These are phyloP conservation scores for Russula ochroleuca DNA, from an alignment of 768 basidiomycete species.

Conservation along the genomic window DNA sequence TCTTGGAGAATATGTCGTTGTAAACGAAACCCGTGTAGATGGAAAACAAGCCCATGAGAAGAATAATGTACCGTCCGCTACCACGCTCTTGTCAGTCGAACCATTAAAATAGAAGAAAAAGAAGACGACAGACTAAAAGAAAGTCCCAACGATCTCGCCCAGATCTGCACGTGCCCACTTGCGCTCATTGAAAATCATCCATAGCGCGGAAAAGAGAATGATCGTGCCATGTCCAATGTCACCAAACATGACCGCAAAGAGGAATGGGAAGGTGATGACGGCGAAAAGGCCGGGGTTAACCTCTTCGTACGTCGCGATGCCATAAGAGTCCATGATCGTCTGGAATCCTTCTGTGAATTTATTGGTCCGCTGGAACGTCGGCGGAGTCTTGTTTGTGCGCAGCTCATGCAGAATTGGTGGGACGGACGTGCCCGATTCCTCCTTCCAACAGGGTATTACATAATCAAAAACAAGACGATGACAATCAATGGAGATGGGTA, in stretches of 20 bases:
- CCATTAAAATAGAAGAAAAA: conserved; percentile 12
- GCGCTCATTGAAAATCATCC: conserved; percentile 86
- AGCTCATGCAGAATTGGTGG: conserved; percentile 91
- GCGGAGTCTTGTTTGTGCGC: conserved; percentile 84
- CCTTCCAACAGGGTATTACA: conserved; percentile 36
- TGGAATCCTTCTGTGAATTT: conserved; percentile 98
- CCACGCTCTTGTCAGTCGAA: conserved; percentile 29
- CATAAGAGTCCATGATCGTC: conserved; percentile 97
- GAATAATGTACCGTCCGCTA: conserved; percentile 96
- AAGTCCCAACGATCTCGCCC: conserved; percentile 81
- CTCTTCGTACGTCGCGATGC: conserved; percentile 91
- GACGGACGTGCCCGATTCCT: conserved; percentile 88
- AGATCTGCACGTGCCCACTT: conserved; percentile 68
- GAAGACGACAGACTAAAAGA: conserved; percentile 75
- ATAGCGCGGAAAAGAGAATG: conserved; percentile 67
- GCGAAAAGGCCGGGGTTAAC: conserved; percentile 95
- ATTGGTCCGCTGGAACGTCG: conserved; percentile 91
- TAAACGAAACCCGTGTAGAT: conserved; percentile 97
- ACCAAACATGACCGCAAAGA: conserved; percentile 99
- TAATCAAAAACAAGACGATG: neutral
- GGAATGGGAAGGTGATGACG: conserved; percentile 90
- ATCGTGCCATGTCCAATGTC: conserved; percentile 95
- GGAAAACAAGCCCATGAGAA: conserved; percentile 97
- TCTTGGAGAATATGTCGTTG: conserved; percentile 97
- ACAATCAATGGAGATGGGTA: neutral